These are phyloP conservation scores for Coffea eugenioides DNA, from an alignment of 257 asterid genomes.

Conservation along the genomic window DNA sequence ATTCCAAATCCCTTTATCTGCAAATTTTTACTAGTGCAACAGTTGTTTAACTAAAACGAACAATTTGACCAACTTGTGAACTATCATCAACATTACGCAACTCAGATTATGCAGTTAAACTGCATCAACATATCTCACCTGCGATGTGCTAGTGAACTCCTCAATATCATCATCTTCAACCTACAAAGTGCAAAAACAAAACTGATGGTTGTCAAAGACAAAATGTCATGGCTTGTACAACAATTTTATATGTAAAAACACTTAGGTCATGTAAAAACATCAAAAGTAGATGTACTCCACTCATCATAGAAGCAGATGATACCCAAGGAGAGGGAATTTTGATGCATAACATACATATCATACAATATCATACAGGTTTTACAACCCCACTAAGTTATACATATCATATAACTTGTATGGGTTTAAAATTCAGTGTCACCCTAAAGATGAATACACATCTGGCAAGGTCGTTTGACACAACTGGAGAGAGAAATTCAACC, in stretches of 20 bases:
- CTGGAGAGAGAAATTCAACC: neutral
- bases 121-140: conserved; percentile 39
- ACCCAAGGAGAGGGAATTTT: neutral
- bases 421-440: neutral
- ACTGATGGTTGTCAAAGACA: neutral
- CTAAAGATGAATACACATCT: neutral
- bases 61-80: neutral
- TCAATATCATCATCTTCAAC: conserved; percentile 65
- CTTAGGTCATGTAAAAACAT: neutral
- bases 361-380: neutral
- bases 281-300: neutral
- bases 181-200: conserved; percentile 32
- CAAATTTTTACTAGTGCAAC: neutral
- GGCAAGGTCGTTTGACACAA: neutral
- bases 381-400: neutral
- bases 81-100: neutral
- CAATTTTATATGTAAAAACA: neutral
- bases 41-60: neutral
- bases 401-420: neutral
- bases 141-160: conserved; percentile 59
- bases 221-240: neutral
- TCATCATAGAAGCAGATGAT: neutral
- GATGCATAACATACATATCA: neutral
- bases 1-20: neutral
- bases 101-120: conserved; percentile 8